Evolutionary conservation across 2,329 filamentous ascomycete species (phyloP), one percentile per base, ranked within the genome.

Genomic region (Diplocarpon rosae): DNA sequence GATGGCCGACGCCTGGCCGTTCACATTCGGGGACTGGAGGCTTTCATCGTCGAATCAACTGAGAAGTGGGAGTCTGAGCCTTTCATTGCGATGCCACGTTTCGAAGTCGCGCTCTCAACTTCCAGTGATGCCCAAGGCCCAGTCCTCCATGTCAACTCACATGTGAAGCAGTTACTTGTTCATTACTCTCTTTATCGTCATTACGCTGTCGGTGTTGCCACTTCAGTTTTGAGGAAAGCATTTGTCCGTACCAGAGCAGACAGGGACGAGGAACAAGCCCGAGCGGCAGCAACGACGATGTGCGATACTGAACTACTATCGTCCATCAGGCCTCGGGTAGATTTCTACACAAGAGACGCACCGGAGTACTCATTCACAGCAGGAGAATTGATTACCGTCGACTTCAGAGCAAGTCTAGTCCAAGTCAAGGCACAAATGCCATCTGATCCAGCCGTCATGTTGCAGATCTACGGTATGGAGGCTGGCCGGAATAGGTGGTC

Each of bases 181-280:
- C 83, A 93, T 40, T 96, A 96, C 60, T 98, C 93, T 0, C 73
- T 98, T 0, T 95, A 93, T 62, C 82, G 89, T 3, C 89, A 95
- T 60, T 98, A 95, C 59, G 83, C 89, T 0, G 73, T 93, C 20
- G 85, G 87, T 1, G 79, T 96, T 48, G 92, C 90, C 8, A 68
- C 75, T 17, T 80, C 80, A 59, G 85, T 93, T 2, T 63, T 98
- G 17, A 73, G 73, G 43, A 79, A 78, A 57, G 82, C 83, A 0
- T 85, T 89, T 51, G 63, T 76, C 62, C 70, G 66, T 46, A 72
- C 73, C 1, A 65, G 66, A 31, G 65, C 63, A 20, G 71, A 73
- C 47, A 47, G 66, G 16, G 65, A 62, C 27, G 71, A 72, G 49
- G 35, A 63, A 51, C 53, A 63, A 59, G 55, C 62, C 57, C 54